Base-by-base conservation (phyloP, 441 rosid genomes). In the Aquilaria agallochum region DNA sequence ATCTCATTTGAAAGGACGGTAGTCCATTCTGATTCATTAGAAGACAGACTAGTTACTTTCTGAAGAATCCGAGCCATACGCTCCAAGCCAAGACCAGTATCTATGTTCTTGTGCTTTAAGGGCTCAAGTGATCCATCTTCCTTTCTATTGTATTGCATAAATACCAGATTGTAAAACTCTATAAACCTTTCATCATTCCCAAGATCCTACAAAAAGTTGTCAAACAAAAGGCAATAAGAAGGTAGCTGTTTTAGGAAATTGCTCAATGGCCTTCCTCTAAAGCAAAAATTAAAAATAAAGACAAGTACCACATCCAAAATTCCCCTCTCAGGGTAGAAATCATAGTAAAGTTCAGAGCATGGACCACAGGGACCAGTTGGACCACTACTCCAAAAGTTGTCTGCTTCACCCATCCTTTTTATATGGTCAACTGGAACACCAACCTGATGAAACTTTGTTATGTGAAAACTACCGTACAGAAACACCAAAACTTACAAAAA, bases 361-460 rank as follows among this genome's bases (percentile, higher is more conserved):
- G 97, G 98, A 58, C 96, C 98, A 74, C 98, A 94, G 59, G 98
- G 98, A 56, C 98, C 96, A 53, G 98, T 89, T 34, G 76, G 71
- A 58, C 97, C 98, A 72, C 98, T 89, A 40, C 76, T 87, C 98
- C 98, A 94, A 74, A 94, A 94, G 81, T 90, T 94, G 72, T 89
- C 96, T 13, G 84, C 98, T 76, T 76, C 86, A 42, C 96, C 97
- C 98, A 90, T 84, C 74, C 92, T 87, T 83, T 85, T 85, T 59
- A 94, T 87, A 55, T 72, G 82, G 46, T 85, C 95, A 68, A 65
- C 77, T 50, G 97, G 95, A 74, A 90, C 88, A 66, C 88, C 89
- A 55, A 88, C 77, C 95, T 88, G 80, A 73, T 63, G 71, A 60
- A 64, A 66, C 47, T 13, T 40, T 50, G 50, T 56, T 53, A 36